Evolutionary conservation across 2,329 filamentous ascomycete genomes (phyloP), one percentile per base, ranked within the genome.

Genomic region (Colletotrichum sp.): DNA sequence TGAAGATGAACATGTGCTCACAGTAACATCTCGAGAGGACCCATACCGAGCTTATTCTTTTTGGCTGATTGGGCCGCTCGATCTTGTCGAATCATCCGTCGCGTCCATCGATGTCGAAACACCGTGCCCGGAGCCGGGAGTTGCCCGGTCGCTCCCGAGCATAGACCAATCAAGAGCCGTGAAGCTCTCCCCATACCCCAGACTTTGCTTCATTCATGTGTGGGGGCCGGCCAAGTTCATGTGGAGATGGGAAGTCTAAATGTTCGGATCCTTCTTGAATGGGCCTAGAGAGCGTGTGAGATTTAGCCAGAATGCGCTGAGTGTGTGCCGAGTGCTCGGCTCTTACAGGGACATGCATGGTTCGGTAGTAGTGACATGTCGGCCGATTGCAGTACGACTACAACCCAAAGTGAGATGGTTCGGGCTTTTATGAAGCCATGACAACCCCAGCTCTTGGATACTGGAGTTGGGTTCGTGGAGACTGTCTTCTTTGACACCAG

Each of bases 101-200:
- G 10, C 24, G 16, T 21, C 36, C 13, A n/a, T 21, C 18, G 28
- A 38, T 16, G 36, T 21, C 58, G 16, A 5, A 55, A 7, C 14
- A 28, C n/a, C 56, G 21, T 36, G 56, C n/a, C 18, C 30, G 5
- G 28, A 14, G 28, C 38, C 38, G 59, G 68, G 68, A 69, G 36
- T 34, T 69, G 38, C n/a, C 59, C 14, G 43, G 28, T 28, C 10
- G 38, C 16, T 55, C n/a, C 10, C 38, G 21, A 14, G 16, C 14
- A 21, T 7, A 30, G 58, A 43, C 43, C 68, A 64, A 69, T 64
- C 3, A 21, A n/a, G 28, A 36, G 16, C 21, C 26, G 14, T 38
- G 8, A 7, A 26, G 68, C 38, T n/a, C 7, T 24, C 68, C 30
- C 68, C 68, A 28, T 71, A 71, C 68, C 68, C 67, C 67, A 26